These are phyloP conservation scores for Ophiostoma montium DNA, from an alignment of 2,329 filamentous ascomycete species.

Conservation along the genomic window DNA sequence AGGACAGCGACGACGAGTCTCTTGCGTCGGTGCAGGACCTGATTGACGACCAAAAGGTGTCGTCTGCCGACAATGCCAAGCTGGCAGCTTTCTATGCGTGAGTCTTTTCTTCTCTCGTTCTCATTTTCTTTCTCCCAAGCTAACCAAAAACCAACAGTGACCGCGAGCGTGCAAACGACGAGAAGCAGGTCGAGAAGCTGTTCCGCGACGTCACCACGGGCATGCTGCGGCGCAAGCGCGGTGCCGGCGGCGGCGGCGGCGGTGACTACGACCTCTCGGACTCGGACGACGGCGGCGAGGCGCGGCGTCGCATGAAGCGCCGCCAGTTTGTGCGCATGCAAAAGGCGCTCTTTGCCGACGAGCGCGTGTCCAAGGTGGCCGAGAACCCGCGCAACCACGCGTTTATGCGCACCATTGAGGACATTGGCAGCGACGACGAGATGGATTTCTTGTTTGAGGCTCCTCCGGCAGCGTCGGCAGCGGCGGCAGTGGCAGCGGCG, in stretches of 20 bases:
- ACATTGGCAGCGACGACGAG: constrained; percentile 61
- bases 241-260: constrained; percentile 59
- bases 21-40: constrained; percentile 63
- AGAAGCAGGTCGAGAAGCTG: constrained; percentile 78
- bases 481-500: neutral
- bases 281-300: constrained; percentile 74
- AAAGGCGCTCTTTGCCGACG: constrained; percentile 73
- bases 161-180: constrained; percentile 64
- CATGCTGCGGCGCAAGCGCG: constrained; percentile 69
- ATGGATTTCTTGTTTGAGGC: constrained; percentile 50
- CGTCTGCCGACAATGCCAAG: constrained; percentile 62
- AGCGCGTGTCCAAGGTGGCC: constrained; percentile 80
- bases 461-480: constrained; percentile 12
- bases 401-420: constrained; percentile 81
- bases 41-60: constrained; percentile 70
- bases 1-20: constrained; percentile 66
- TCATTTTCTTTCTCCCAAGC: neutral
- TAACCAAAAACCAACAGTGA: constrained; percentile 43
- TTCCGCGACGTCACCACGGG: constrained; percentile 89
- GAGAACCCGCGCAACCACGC: constrained; percentile 79
- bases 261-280: constrained; percentile 71
- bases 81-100: constrained; percentile 82
- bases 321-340: constrained; percentile 85
- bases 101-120: constrained; percentile 26
- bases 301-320: constrained; percentile 65